phyloP scores from a whole-genome alignment of 306 rosid genomes.

The Pyrus bretschneideri region DNA sequence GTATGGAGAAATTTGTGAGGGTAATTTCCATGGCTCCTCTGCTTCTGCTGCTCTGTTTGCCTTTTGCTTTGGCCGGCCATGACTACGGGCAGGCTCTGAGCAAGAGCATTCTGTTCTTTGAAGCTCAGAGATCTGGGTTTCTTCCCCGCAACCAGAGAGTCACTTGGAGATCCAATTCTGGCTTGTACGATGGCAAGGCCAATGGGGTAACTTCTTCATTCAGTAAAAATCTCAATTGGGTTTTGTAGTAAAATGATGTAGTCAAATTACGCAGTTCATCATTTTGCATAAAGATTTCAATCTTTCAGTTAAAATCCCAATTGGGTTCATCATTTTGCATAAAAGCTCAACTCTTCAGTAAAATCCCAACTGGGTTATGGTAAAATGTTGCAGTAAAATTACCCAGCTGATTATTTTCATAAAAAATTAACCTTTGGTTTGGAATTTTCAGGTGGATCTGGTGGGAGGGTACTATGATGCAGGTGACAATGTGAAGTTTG shows the following conservation, averaged over 20 bases:
- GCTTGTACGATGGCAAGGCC: conserved; percentile 78
- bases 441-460: conserved; percentile 59
- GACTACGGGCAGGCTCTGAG: conserved; percentile 80
- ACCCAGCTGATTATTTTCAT: neutral
- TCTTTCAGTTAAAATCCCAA: too few species aligned
- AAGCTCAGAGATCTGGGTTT: conserved; percentile 93
- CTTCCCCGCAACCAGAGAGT: conserved; percentile 80
- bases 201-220: conserved; percentile 50
- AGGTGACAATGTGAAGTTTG: conserved; percentile 97
- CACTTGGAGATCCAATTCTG: conserved; percentile 87
- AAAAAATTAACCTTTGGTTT: neutral
- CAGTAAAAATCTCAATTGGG: neutral
- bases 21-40: conserved; percentile 32
- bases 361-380: neutral
- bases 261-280: too few species aligned
- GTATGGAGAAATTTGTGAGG: conserved; percentile 42
- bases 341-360: neutral
- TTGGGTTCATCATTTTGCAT: too few species aligned
- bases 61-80: conserved; percentile 51
- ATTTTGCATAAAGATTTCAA: too few species aligned
- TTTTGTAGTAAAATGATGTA: too few species aligned
- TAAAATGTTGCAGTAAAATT: neutral
- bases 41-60: conserved; percentile 32
- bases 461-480: conserved; percentile 98
- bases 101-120: conserved; percentile 88